These are phyloP conservation scores for Tolypocladium album DNA, from an alignment of 2,329 filamentous ascomycete genomes.

Conservation along the genomic window DNA sequence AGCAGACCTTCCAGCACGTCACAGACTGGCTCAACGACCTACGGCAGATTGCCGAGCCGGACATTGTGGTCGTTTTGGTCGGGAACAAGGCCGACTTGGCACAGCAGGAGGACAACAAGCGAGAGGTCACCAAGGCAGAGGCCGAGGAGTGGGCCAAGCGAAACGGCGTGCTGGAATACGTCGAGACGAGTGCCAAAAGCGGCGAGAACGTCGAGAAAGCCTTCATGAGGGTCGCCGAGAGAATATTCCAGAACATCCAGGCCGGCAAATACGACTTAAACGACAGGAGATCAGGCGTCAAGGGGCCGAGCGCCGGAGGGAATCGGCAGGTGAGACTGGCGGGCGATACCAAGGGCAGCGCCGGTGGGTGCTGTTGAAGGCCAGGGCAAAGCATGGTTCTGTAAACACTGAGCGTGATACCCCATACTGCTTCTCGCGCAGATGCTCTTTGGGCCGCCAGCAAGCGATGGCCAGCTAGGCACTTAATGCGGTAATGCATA, in stretches of 20 bases:
- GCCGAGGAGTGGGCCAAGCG: constrained; percentile 79
- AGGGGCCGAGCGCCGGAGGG: constrained; percentile 49
- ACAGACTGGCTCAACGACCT: constrained; percentile 92
- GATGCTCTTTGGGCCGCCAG: background rate
- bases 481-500: background rate
- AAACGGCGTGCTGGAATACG: constrained; percentile 85
- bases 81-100: constrained; percentile 91
- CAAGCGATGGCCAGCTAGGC: background rate
- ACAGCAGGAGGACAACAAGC: constrained; percentile 44
- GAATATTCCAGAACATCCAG: constrained; percentile 96
- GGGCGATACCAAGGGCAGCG: constrained; percentile 24
- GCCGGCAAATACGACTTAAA: constrained; percentile 91
- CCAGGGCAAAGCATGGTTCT: background rate
- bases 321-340: constrained; percentile 35
- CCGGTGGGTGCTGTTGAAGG: constrained; percentile 36
- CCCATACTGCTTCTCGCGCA: constrained; percentile 6
- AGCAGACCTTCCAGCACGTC: constrained; percentile 75
- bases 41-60: constrained; percentile 86
- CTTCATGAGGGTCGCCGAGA: constrained; percentile 85
- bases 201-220: constrained; percentile 90
- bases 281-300: constrained; percentile 84
- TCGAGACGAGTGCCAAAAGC: constrained; percentile 93
- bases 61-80: constrained; percentile 88
- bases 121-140: constrained; percentile 73
- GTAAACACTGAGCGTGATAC: constrained; percentile 15